Conservation (phyloP, 2,329 filamentous ascomycete species). For the Monosporascus sp. region DNA sequence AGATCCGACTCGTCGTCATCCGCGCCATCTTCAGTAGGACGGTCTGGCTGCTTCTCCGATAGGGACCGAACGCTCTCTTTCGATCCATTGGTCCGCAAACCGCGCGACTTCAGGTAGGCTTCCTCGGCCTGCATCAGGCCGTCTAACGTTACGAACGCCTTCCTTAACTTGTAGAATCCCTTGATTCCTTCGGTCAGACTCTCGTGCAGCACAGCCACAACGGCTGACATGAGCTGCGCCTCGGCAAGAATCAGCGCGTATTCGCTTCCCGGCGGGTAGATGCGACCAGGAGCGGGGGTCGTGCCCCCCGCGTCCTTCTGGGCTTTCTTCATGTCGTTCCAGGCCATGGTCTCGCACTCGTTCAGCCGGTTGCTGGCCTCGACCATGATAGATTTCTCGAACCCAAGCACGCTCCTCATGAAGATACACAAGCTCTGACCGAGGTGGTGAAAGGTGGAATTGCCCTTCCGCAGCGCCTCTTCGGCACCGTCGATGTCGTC, state of each 20-base stretch:
- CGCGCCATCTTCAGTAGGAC: constrained; percentile 26
- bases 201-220: constrained; percentile 86
- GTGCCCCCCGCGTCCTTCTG: constrained; percentile 49
- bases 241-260: constrained; percentile 80
- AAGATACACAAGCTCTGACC: constrained; percentile 79
- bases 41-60: constrained; percentile 13
- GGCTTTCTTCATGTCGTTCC: constrained; percentile 69
- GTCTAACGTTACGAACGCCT: constrained; percentile 80
- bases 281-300: constrained; percentile 29
- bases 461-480: constrained; percentile 61
- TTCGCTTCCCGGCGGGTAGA: constrained; percentile 82
- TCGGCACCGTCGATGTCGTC: constrained; percentile 87
- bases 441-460: constrained; percentile 83
- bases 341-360: constrained; percentile 71
- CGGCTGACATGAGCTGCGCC: constrained; percentile 81
- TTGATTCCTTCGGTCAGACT: constrained; percentile 86
- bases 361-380: constrained; percentile 69
- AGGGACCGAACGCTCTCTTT: constrained; percentile 10
- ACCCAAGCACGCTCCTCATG: constrained; percentile 78
- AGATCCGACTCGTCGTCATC: constrained; percentile 31
- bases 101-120: constrained; percentile 37
- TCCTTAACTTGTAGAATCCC: constrained; percentile 88
- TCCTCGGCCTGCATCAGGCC: constrained; percentile 71
- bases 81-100: constrained; percentile 19
- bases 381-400: constrained; percentile 87